Conservation (phyloP, 2,329 filamentous ascomycete species). For the Aspergillus phoenicis region DNA sequence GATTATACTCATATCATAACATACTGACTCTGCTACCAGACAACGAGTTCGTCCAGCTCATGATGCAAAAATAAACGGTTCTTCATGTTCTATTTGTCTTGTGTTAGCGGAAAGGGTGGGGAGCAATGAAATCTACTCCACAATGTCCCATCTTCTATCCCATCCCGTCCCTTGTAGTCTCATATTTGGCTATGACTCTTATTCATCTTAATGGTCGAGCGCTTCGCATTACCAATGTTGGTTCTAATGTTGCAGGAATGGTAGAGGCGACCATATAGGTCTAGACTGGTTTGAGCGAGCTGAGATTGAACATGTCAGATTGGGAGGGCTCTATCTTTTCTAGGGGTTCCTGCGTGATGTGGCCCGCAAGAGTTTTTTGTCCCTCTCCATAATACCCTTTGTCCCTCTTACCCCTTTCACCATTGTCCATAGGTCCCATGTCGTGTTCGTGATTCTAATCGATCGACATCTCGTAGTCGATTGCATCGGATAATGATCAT, state of each 20-base stretch:
- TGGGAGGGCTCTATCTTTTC: not conserved
- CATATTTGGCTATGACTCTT: constrained; percentile 26
- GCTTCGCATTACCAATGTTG: constrained; percentile 16
- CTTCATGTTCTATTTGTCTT: constrained; percentile 29
- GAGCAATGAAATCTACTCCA: constrained; percentile 27
- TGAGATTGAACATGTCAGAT: not conserved
- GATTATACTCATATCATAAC: not conserved
- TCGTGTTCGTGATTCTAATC: constrained; percentile 10
- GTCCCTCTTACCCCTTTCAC: not conserved
- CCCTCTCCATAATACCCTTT: not conserved
- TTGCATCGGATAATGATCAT: constrained; percentile 5
- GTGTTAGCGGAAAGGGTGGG: constrained; percentile 34
- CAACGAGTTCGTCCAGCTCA: constrained; percentile 91
- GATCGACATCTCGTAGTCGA: constrained; percentile 16
- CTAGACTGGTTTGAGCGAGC: not conserved
- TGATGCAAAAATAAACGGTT: constrained; percentile 83
- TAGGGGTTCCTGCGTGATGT: not conserved
- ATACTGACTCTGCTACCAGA: constrained; percentile 55
- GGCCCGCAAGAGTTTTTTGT: not conserved
- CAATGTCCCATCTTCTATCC: constrained; percentile 27
- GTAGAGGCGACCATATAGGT: constrained; percentile 2
- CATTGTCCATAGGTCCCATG: constrained; percentile 3
- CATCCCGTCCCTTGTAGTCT: constrained; percentile 33
- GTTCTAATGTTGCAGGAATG: constrained; percentile 7
- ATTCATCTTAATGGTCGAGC: constrained; percentile 18